Base-by-base conservation (phyloP, 2,329 filamentous ascomycete species). In the Colletotrichum aenigma region DNA sequence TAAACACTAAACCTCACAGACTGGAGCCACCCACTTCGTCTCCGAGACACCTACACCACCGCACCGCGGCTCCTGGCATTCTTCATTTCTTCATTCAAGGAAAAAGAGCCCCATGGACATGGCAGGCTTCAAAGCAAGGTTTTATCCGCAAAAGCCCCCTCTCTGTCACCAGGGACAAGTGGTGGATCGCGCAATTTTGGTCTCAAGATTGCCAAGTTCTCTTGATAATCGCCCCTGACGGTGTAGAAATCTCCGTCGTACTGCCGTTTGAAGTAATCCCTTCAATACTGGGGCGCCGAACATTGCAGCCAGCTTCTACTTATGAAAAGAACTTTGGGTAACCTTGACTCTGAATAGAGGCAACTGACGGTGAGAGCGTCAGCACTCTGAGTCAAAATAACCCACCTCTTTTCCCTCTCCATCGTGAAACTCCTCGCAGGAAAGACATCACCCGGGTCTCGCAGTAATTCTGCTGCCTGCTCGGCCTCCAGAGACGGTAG, bases 381-480 rank as follows among this genome's bases (percentile, higher is more conserved):
- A 68, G 18, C 9, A 60, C 6, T 24, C 26, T 43, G 52, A 68
- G 16, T 56, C 30, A 38, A 15, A n/a, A n/a, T n/a, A n/a, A n/a
- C n/a, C 7, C 7, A 4, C 3, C 34, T n/a, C 13, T 34, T 21
- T 36, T 4, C 21, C n/a, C 34, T 43, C n/a, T 1, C 3, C 32
- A 34, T 43, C 16, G 12, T 28, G n/a, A 21, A 18, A n/a, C 15
- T n/a, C 26, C n/a, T n/a, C 26, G 48, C 32, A 24, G 58, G 16
- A 52, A 24, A 62, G 28, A 62, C 70, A 38, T 38, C 6, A 12
- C 1, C 30, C 2, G 15, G 13, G 52, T 60, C 32, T 68, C 24
- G n/a, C 9, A 6, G 18, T 43, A 75, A 75, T 75, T 64, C 69
- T 75, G 72, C 69, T 75, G 72, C 69, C 72, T 75, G 62, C 38